Percentiles rank a stretch among this genome's conserved stretches.
Conservation (phyloP, 306 rosid genomes). For the Pterocarpus santalinus region DNA sequence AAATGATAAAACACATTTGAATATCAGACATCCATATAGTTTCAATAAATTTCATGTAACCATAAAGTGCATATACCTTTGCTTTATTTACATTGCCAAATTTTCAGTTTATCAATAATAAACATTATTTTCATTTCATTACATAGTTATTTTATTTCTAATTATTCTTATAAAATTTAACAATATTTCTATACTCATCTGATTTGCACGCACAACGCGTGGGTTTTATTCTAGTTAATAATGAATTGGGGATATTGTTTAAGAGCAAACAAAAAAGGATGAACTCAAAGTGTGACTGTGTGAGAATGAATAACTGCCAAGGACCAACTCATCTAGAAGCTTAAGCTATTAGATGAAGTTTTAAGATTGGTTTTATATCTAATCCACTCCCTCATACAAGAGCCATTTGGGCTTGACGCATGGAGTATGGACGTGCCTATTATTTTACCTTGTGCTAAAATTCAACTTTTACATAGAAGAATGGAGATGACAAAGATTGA, state of each 20-base stretch:
- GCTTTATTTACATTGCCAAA: too few species aligned
- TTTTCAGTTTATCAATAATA: too few species aligned
- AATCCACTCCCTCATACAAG: background rate
- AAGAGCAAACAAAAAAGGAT: background rate
- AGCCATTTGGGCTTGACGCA: background rate
- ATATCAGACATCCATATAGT: too few species aligned
- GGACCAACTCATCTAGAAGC: background rate
- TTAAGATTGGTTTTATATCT: background rate
- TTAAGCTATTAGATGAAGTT: background rate
- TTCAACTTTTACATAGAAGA: conserved; percentile 1
- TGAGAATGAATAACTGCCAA: background rate
- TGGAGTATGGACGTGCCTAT: background rate
- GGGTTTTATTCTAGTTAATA: background rate
- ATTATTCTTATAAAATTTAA: too few species aligned
- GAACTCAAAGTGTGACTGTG: background rate
- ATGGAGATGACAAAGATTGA: background rate
- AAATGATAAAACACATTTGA: too few species aligned
- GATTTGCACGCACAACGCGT: too few species aligned
- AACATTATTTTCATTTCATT: too few species aligned
- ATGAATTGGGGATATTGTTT: conserved; percentile 21
- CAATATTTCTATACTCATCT: too few species aligned
- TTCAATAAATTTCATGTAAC: too few species aligned
- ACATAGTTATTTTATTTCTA: too few species aligned
- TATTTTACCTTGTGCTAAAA: conserved; percentile 1
- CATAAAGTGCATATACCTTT: too few species aligned